These are phyloP conservation scores for Debaryomyces psychrophilus DNA, from an alignment of 1,139 yeast species.

Conservation along the genomic window DNA sequence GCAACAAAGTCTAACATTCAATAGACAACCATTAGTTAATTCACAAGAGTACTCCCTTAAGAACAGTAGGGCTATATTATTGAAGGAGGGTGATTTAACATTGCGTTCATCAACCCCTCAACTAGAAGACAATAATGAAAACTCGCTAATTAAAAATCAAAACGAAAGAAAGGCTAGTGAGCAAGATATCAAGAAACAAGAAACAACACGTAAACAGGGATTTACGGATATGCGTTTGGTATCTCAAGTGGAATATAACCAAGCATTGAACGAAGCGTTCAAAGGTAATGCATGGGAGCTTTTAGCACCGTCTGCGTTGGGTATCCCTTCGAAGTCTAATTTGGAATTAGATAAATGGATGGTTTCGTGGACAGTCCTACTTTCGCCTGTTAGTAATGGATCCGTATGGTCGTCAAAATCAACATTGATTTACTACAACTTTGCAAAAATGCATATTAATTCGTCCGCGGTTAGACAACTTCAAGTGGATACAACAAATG, in stretches of 20 bases:
- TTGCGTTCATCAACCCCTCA: not conserved
- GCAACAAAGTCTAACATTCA: conserved; percentile 65
- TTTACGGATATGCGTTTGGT: conserved; percentile 63
- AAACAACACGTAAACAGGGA: conserved; percentile 15
- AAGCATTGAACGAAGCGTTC: conserved; percentile 63
- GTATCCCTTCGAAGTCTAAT: conserved; percentile 69
- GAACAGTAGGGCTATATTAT: conserved; percentile 42
- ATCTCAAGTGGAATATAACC: conserved; percentile 73
- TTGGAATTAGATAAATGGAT: conserved; percentile 75
- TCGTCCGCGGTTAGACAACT: conserved; percentile 56
- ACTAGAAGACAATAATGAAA: conserved; percentile 7
- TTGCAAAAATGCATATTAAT: conserved; percentile 76
- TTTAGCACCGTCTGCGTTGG: conserved; percentile 61
- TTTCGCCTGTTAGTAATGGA: conserved; percentile 61
- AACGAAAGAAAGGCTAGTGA: conserved; percentile 9
- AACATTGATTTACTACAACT: conserved; percentile 69
- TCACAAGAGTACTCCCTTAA: conserved; percentile 47
- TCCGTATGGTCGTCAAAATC: conserved; percentile 75
- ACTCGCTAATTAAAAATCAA: not conserved
- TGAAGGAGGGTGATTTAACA: conserved; percentile 10
- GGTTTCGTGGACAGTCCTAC: conserved; percentile 76
- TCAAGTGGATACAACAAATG: conserved; percentile 35
- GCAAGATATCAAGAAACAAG: conserved; percentile 9
- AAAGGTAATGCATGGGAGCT: conserved; percentile 66
- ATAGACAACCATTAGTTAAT: conserved; percentile 58